These are phyloP conservation scores for Vitis amurensis DNA, from an alignment of 164 flowering plant species.

Conservation along the genomic window DNA sequence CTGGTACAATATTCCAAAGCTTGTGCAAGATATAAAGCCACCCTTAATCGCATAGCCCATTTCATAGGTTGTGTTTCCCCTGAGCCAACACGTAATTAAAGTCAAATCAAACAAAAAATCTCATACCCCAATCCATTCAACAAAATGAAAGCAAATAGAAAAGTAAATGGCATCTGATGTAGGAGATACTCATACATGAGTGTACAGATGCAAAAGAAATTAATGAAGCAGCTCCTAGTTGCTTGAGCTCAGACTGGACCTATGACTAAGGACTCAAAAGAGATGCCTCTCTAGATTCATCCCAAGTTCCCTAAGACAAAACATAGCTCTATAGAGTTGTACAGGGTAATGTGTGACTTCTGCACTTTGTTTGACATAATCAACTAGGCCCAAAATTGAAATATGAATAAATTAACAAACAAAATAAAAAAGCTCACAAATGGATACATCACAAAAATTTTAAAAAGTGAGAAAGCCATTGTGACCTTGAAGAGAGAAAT, in stretches of 20 bases:
- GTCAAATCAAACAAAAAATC: neutral
- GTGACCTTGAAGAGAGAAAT: too few relatives aligned
- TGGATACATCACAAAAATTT: too few relatives aligned
- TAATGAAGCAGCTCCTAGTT: neutral
- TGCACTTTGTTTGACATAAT: too few relatives aligned
- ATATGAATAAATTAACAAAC: too few relatives aligned
- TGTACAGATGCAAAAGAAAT: neutral
- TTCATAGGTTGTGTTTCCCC: constrained; percentile 94
- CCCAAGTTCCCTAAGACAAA: neutral
- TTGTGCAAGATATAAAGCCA: constrained; percentile 82
- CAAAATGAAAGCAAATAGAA: neutral
- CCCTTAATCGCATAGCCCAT: constrained; percentile 92
- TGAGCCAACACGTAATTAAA: constrained; percentile 18
- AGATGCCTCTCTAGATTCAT: neutral
- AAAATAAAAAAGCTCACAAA: too few relatives aligned
- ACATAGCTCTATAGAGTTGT: neutral
- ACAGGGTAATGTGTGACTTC: too few relatives aligned
- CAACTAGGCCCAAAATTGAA: too few relatives aligned
- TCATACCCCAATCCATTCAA: neutral
- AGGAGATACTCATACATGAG: neutral
- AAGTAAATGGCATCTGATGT: neutral
- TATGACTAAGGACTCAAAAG: neutral
- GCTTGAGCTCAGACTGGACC: neutral
- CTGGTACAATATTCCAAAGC: constrained; percentile 88
- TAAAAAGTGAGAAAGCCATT: too few relatives aligned